These are phyloP conservation scores for Lyophyllum shimeji DNA, from an alignment of 768 basidiomycete genomes.

Conservation along the genomic window DNA sequence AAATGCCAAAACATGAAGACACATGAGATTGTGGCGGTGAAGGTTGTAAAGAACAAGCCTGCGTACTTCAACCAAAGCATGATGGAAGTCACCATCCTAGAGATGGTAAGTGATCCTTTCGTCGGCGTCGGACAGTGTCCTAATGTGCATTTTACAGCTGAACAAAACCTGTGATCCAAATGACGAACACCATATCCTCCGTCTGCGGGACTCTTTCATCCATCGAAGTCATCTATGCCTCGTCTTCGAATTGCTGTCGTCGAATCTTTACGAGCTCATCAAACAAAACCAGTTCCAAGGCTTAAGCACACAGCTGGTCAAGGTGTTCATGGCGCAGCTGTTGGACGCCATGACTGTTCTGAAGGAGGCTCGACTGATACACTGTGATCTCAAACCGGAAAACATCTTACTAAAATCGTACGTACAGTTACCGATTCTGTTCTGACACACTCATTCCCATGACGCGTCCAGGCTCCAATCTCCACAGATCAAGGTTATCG, in stretches of 20 bases:
- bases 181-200: constrained; percentile 96
- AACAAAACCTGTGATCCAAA: constrained; percentile 92
- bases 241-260: constrained; percentile 95
- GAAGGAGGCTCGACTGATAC: constrained; percentile 94
- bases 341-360: constrained; percentile 90
- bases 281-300: constrained; percentile 99
- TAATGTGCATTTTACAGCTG: constrained; percentile 50
- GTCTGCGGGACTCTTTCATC: constrained; percentile 93
- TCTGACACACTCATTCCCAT: not conserved
- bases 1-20: constrained; percentile 99
- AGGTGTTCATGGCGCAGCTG: constrained; percentile 96
- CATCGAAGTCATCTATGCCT: constrained; percentile 96
- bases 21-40: constrained; percentile 97
- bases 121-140: not conserved
- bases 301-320: constrained; percentile 93
- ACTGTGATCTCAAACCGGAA: constrained; percentile 98
- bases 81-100: constrained; percentile 99
- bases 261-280: constrained; percentile 98
- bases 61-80: constrained; percentile 99
- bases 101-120: constrained; percentile 67
- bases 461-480: constrained; percentile 73
- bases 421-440: constrained; percentile 17
- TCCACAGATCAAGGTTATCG: constrained; percentile 98
- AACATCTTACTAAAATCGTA: constrained; percentile 97
- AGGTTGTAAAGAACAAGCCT: constrained; percentile 99